phyloP scores from a whole-genome alignment of 345 rosid species.

The Citrus trifoliata region DNA sequence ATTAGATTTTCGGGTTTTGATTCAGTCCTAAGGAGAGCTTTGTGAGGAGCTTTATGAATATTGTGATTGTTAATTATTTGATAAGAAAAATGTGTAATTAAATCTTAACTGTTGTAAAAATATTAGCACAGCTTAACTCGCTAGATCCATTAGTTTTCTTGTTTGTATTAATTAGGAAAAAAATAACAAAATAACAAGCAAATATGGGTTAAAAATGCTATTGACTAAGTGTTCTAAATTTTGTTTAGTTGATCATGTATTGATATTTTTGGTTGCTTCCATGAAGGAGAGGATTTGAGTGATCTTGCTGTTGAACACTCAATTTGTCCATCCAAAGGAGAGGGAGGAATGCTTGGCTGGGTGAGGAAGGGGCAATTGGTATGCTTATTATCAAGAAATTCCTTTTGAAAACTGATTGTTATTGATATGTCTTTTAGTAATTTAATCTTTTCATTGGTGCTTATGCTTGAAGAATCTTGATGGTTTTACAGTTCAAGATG shows the following conservation, averaged over 20 bases:
- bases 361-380: slow-evolving; percentile 89
- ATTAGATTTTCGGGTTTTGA: no score
- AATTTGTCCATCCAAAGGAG: slow-evolving; percentile 75
- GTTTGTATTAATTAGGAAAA: no score
- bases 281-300: slow-evolving; percentile 86
- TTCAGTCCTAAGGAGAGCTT: no score
- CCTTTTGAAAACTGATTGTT: background rate
- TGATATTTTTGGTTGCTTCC: slow-evolving; percentile 12
- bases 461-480: background rate
- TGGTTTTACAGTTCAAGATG: background rate
- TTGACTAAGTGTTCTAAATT: background rate
- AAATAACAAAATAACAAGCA: no score
- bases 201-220: no score
- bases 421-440: background rate
- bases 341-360: slow-evolving; percentile 97
- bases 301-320: slow-evolving; percentile 86
- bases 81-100: no score
- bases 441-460: background rate
- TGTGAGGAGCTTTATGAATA: no score
- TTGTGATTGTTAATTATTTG: no score
- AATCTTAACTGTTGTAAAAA: no score
- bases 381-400: slow-evolving; percentile 3
- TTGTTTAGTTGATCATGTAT: background rate
- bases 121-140: no score
- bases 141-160: no score